phyloP scores from a whole-genome alignment of 1,284 basidiomycete species.

The Rhodotorula glutinis region DNA sequence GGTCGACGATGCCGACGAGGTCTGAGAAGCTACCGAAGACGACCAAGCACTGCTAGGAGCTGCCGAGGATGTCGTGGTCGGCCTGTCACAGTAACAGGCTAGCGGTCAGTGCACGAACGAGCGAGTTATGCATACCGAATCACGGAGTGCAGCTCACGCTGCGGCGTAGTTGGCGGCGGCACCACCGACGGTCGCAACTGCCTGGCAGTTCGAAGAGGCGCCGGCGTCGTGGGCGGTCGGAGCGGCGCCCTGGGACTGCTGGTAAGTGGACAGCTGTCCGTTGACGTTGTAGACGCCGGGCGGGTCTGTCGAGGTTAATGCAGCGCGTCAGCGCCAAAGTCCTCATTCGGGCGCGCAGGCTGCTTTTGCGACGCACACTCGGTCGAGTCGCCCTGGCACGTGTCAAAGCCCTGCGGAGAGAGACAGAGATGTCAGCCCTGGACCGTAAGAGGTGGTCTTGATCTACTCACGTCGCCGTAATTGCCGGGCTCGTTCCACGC shows the following conservation, averaged over 20 bases:
- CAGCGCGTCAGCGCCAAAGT: too few relatives aligned
- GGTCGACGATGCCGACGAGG: background rate
- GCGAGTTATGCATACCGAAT: too few relatives aligned
- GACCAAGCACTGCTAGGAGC: constrained; percentile 3
- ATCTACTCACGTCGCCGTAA: constrained; percentile 33
- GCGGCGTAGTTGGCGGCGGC: background rate
- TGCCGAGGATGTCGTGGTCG: background rate
- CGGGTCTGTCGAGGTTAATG: background rate
- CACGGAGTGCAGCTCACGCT: background rate
- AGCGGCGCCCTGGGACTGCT: constrained; percentile 16
- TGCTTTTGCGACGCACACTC: background rate
- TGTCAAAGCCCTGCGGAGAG: constrained; percentile 15
- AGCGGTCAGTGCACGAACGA: background rate
- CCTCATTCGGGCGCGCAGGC: too few relatives aligned
- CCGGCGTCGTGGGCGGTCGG: constrained; percentile 23
- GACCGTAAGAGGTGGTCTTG: constrained; percentile 31
- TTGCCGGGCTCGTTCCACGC: constrained; percentile 42
- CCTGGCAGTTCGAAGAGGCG: constrained; percentile 76
- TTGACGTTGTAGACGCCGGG: constrained; percentile 29
- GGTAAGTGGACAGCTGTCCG: constrained; percentile 23
- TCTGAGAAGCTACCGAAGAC: background rate
- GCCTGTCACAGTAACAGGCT: too few relatives aligned
- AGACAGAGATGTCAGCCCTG: background rate
- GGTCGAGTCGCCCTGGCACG: constrained; percentile 26
- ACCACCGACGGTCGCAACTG: constrained; percentile 44